Evolutionary conservation across 495 filamentous ascomycete genomes (phyloP), one percentile per base, ranked within the genome.

Genomic region (Cladorrhinum samala): DNA sequence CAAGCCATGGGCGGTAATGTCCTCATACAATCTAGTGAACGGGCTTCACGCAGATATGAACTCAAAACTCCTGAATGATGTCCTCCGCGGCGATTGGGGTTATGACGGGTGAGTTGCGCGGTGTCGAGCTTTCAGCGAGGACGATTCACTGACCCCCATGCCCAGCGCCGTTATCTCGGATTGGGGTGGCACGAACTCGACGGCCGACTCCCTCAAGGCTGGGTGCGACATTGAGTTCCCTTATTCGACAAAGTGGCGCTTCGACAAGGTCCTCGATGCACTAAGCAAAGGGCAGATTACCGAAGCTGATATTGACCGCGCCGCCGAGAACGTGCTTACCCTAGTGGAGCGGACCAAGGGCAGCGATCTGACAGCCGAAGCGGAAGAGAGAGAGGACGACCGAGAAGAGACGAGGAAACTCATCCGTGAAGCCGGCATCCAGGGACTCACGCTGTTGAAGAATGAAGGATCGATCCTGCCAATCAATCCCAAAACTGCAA

Each of bases 161-260:
- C 24, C 39, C 50, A 88, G 87, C 6, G 63, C 83, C 16, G 80
- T 89, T 45, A 84, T 90, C 72, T 85, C 82, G 19, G 87, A 89
- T 62, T 91, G 86, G 87, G 79, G 74, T 46, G 82, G 77, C 60
- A 79, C 79, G 1, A 89, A 91, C 62, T 86, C 84, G 23, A 85
- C 80, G 1, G 77, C 77, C 17, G 82, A 86, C 50, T 82, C 86
- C 2, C 80, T 91, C 59, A 82, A 82, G 49, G 84, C 84, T 11
- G 88, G 87, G 6, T 81, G 85, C 33, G 88, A 92, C 60, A 74
- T 90, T 46, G 87, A 92, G 59, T 90, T 92, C 73, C 88, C 88
- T 4, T 84, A 80, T 16, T 85, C 86, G 23, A 77, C 79, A 2
- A 81, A 83, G 61, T 85, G 83, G 80, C 81, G 87, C 39, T 86